Evolutionary conservation across 495 filamentous ascomycete genomes (phyloP).

Genomic region (Lasiosphaeriaceae sp.): DNA sequence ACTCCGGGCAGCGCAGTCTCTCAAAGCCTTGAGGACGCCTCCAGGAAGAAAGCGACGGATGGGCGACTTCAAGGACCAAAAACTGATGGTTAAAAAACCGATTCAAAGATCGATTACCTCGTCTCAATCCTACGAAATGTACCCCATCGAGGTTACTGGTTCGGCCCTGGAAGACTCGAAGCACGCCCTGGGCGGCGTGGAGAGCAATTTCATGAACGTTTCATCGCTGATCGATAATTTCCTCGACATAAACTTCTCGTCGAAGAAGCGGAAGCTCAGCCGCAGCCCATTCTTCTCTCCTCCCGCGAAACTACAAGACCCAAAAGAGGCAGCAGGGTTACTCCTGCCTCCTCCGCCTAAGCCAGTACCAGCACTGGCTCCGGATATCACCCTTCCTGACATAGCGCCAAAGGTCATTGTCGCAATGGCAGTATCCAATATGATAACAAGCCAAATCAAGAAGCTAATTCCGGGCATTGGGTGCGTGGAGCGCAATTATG

Average conservation of each 20-base stretch:
- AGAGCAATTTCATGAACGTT: constrained; percentile 18
- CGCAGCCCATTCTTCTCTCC: constrained; percentile 23
- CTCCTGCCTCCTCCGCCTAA: constrained; percentile 15
- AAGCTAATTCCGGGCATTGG: constrained; percentile 46
- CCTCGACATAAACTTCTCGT: constrained; percentile 33
- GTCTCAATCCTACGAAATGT: not conserved
- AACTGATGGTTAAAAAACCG: not conserved
- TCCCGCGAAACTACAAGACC: not conserved
- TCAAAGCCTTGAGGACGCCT: constrained; percentile 4
- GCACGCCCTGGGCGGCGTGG: constrained; percentile 12
- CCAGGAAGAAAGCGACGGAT: not conserved
- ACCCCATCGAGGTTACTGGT: not conserved
- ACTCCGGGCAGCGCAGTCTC: not conserved
- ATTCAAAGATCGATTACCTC: not conserved
- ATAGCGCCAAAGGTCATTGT: constrained; percentile 42
- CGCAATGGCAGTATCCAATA: constrained; percentile 42
- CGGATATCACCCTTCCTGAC: constrained; percentile 15
- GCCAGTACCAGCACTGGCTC: constrained; percentile 19
- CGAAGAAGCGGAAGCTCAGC: constrained; percentile 29
- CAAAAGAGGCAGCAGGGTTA: not conserved
- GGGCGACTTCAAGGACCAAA: not conserved
- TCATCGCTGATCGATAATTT: constrained; percentile 40
- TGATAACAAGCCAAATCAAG: constrained; percentile 47
- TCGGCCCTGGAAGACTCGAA: constrained; percentile 3
- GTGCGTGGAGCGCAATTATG: constrained; percentile 59